Evolutionary conservation across 352 stramenopile genomes (phyloP).

Genomic region (Pythium insidiosum): DNA sequence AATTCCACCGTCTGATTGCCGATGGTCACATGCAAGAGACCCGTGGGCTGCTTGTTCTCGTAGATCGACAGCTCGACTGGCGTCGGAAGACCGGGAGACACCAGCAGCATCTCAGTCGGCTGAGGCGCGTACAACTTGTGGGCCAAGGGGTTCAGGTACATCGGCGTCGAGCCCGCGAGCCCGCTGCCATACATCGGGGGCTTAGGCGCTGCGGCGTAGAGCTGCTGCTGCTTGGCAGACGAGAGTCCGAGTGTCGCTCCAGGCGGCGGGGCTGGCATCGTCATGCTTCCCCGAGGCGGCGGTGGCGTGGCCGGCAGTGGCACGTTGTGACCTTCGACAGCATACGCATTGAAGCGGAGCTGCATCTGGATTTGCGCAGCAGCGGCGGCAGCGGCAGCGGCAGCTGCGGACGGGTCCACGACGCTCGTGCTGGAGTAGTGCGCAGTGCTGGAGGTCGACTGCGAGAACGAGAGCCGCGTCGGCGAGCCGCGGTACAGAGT

Average conservation of each 20-base stretch:
- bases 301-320: conserved; percentile 23
- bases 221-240: conserved; percentile 13
- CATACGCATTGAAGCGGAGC: conserved; percentile 42
- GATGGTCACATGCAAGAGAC: conserved; percentile 68
- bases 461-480: conserved; percentile 53
- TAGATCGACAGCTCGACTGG: conserved; percentile 79
- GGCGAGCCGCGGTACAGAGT: conserved; percentile 63
- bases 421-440: conserved; percentile 45
- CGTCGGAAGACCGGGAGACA: conserved; percentile 62
- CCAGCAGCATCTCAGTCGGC: conserved; percentile 42
- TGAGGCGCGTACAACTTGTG: conserved; percentile 55
- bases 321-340: conserved; percentile 31
- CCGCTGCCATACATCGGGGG: conserved; percentile 11
- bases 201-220: conserved; percentile 12
- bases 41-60: conserved; percentile 77
- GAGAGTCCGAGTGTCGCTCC: conserved; percentile 26
- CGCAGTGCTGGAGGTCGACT: too few species aligned
- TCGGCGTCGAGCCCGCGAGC: conserved; percentile 14
- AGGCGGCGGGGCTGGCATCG: conserved; percentile 20
- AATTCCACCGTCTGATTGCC: conserved; percentile 83
- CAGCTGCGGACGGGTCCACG: neutral
- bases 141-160: conserved; percentile 62
- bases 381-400: conserved; percentile 14
- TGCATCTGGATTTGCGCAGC: conserved; percentile 44
- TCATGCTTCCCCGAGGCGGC: conserved; percentile 11